Base-by-base conservation (phyloP, 2,329 filamentous ascomycete species). In the Pseudocercospora fijiensis region DNA sequence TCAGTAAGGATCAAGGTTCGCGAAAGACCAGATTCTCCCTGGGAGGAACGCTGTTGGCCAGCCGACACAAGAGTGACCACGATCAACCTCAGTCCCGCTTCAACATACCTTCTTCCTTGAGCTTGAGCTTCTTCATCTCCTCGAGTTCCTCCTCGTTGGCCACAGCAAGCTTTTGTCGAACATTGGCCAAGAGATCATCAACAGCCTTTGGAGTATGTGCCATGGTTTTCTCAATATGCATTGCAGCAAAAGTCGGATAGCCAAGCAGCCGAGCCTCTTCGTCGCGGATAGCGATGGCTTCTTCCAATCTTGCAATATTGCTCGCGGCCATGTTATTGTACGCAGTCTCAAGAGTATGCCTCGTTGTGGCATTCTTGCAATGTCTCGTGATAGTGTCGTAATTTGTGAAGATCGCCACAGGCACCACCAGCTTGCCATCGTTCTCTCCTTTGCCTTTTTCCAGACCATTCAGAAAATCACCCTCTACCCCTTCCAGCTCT, bases 191-290 rank as follows among this genome's bases (percentile, higher is more conserved):
- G 75, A 93, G 92, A 47, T 86, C 83, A 67, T 88, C 83, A 16
- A 93, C 90, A 0, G 84, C 88, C 72, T 85, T 82, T 2, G 88
- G 83, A 1, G 83, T 86, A 80, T 92, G 91, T 51, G 90, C 90
- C 90, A 94, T 93, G 82, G 91, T 92, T 70, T 90, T 86, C 72
- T 91, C 88, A 27, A 93, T 87, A 47, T 84, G 81, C 74, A 91
- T 87, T 55, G 86, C 83, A n/a, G 90, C 90, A 73, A 92, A 89
- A 72, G 90, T 86, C 6, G 85, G 82, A 75, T 91, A 93, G 8
- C 89, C 89, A 1, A 92, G 82, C 55, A 93, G 81, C 57, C 88
- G 85, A n/a, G 90, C 90, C 16, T 86, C 88, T 76, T 93, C 89
- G 70, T 92, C 89, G 8, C 90, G 87, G 27, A 93, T 84, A 9